Conservation (phyloP, 208 protist genomes). For the Trypanosomatidae sp. region DNA sequence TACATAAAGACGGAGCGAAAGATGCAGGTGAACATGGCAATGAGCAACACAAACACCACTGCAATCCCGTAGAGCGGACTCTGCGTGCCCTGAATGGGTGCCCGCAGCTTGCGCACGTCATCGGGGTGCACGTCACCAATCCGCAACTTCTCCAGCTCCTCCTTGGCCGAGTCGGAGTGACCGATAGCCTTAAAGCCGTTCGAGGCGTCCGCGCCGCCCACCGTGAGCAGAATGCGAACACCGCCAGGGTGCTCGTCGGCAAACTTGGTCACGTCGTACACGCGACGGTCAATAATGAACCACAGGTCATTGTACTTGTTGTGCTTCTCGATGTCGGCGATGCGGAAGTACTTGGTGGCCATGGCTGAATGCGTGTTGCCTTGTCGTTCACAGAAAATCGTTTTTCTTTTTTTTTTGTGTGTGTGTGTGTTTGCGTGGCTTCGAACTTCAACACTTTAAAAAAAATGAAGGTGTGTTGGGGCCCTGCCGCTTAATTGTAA, state of each 20-base stretch:
- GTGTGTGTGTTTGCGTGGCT: no score
- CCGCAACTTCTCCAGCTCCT: slow-evolving; percentile 69
- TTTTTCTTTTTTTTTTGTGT: no score
- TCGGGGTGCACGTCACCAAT: slow-evolving; percentile 69
- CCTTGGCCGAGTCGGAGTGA: slow-evolving; percentile 65
- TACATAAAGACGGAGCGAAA: slow-evolving; percentile 15
- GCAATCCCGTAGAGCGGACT: slow-evolving; percentile 25
- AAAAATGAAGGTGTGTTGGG: no score
- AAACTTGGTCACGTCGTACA: slow-evolving; percentile 81
- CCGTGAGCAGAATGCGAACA: slow-evolving; percentile 64
- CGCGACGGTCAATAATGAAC: slow-evolving; percentile 79
- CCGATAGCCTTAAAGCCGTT: slow-evolving; percentile 78
- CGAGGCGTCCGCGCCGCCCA: slow-evolving; percentile 78
- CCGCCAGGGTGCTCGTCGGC: slow-evolving; percentile 84
- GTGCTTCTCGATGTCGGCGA: slow-evolving; percentile 65
- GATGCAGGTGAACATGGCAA: slow-evolving; percentile 33
- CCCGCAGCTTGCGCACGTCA: slow-evolving; percentile 30
- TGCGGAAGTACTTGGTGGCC: slow-evolving; percentile 38
- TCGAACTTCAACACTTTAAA: no score
- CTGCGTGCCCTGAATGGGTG: slow-evolving; percentile 21
- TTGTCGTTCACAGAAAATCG: no score
- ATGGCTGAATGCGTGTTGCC: not conserved
- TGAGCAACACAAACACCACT: slow-evolving; percentile 34
- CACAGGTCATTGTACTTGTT: slow-evolving; percentile 64
- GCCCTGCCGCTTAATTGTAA: no score